Evolutionary conservation across 83 land plant genomes (phyloP), one percentile per base, ranked within the genome.

Genomic region (Thuja plicata): DNA sequence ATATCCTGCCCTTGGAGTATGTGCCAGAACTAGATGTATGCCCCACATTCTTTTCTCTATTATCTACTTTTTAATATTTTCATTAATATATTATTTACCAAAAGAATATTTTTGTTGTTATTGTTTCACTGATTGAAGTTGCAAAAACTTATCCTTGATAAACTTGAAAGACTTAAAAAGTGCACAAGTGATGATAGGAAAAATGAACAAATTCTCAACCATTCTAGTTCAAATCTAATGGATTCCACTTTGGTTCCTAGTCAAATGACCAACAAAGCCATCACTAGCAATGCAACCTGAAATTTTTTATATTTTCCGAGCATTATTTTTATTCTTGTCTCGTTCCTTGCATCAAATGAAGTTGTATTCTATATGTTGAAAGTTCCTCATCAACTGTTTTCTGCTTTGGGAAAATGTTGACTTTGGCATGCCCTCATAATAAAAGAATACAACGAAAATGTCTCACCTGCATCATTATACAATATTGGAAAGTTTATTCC

Each of bases 201-300:
- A n/a, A 1, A 70, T n/a, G 74, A 27, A n/a, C 1, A 70, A 5
- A n/a, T 70, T 70, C 27, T 70, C 74, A 70, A 70, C 32, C n/a
- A 70, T 70, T 3, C 60, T 55, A 55, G 21, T 16, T 16, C 17
- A 16, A 15, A 55, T 0, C 57, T 13, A 11, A 54, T n/a, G n/a
- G n/a, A n/a, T n/a, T n/a, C n/a, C n/a, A n/a, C n/a, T n/a, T n/a
- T n/a, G n/a, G n/a, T n/a, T n/a, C n/a, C n/a, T n/a, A n/a, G n/a
- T n/a, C 94, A 95, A 88, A 95, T 88, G 35, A 94, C 96, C 81
- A 95, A 83, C 60, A 95, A 71, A 57, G 95, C 95, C 54, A 94
- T 57, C 81, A 91, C 86, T 43, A 95, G 93, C 86, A 94, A 78
- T 17, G 90, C 84, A 32, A 41, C 88, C 30, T 93, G 93, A 84